These are phyloP conservation scores for Leccinum aurantiacum DNA, from an alignment of 768 basidiomycete genomes.

Conservation along the genomic window DNA sequence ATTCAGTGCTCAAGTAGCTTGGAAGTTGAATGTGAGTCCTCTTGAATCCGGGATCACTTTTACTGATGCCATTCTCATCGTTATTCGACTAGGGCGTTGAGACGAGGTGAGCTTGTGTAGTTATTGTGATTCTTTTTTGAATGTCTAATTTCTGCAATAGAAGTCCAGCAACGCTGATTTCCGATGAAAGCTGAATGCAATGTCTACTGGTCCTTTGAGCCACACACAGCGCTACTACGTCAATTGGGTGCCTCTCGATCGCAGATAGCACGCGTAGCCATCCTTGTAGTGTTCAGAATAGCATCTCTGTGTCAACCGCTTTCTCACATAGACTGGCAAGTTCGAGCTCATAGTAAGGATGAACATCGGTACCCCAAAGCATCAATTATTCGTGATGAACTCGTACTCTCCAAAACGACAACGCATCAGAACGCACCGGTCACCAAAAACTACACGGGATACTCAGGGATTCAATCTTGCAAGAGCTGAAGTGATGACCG, in stretches of 20 bases:
- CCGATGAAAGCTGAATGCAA: conserved; percentile 1
- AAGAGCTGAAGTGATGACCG: no score
- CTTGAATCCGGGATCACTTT: neutral
- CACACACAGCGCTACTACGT: neutral
- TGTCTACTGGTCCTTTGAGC: neutral
- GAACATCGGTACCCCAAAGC: no score
- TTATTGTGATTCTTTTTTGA: no score
- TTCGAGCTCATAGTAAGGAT: neutral
- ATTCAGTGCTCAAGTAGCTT: conserved; percentile 27
- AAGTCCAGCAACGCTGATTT: conserved; percentile 8
- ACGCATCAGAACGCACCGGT: neutral
- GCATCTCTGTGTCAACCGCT: neutral
- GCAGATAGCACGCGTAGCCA: neutral
- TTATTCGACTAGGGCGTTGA: conserved; percentile 7
- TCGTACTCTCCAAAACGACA: no score
- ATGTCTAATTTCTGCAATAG: neutral
- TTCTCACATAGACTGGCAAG: no score
- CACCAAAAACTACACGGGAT: neutral
- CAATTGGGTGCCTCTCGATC: neutral
- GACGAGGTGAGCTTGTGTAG: conserved; percentile 4
- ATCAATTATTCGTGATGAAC: no score
- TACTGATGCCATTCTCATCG: neutral
- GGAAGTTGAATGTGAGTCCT: conserved; percentile 13
- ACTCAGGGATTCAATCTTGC: no score
- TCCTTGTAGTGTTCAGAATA: no score